These are phyloP conservation scores for Arabidopsis thaliana DNA, from an alignment of 345 rosid species.

Conservation along the genomic window TAIR10.1 NC_003070.9:29986501-29987000, in stretches of 20 bases:
- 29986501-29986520: slow-evolving; percentile 71
- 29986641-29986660: neutral
- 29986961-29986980: slow-evolving; percentile 24
- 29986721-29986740: slow-evolving; percentile 3
- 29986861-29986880: slow-evolving; percentile 63
- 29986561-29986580: slow-evolving; percentile 80
- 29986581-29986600: slow-evolving; percentile 76
- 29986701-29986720: neutral
- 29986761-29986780: slow-evolving; percentile 37
- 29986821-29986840: slow-evolving; percentile 74
- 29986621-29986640: slow-evolving; percentile 2
- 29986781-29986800: slow-evolving; percentile 67
- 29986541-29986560: slow-evolving; percentile 73
- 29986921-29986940: neutral
- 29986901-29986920: slow-evolving; percentile 14
- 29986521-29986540: slow-evolving; percentile 68
- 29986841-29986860: slow-evolving; percentile 78
- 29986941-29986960: slow-evolving; percentile 1
- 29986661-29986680: slow-evolving; percentile 1
- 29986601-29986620: slow-evolving; percentile 71
- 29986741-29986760: slow-evolving; percentile 18
- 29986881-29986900: slow-evolving; percentile 7
- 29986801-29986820: slow-evolving; percentile 55
- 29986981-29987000: slow-evolving; percentile 78
- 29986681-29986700: slow-evolving; percentile 2